Base-by-base conservation (phyloP, 768 basidiomycete genomes). In the Nevesoporus exiguus region DNA sequence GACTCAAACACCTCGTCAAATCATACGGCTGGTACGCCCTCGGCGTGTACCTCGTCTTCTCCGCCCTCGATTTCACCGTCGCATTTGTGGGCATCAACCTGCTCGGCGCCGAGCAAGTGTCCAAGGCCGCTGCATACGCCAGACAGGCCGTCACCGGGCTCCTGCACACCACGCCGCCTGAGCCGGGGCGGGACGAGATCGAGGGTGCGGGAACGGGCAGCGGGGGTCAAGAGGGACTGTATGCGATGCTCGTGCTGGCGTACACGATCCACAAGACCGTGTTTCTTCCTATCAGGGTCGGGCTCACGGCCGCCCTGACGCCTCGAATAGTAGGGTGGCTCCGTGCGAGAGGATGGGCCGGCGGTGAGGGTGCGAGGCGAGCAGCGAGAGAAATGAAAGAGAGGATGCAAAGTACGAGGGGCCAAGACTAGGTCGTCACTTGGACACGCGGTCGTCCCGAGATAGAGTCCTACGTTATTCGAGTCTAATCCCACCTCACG, bases 21-120 rank as follows among this genome's bases (percentile, higher is more conserved):
- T 82, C 88, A 5, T 97, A 98, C 68, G 96, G 96, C 29, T 93
- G 91, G 90, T 96, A 95, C 67, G 93, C 97, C 19, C 79, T 98
- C 27, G 94, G 90, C 30, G 85, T 98, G 24, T 99, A 99, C 76
- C 41, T 86, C 57, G 66, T 86, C 47, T 67, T 98, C 51, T 80
- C 82, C 39, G 74, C 77, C 7, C 65, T 94, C 66, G 97, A 99
- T 70, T 93, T 98, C 67, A 74, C 81, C 33, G 77, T 97, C 63
- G 84, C 90, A 0, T 97, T 97, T 67, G 80, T 84, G 44, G 84
- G 84, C 48, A 84, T 99, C 66, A 88, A 91, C 61, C 75, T 93
- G 40, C 75, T 97, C 31, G 97, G 97, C 42, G 93, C 93, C 2
- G 94, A 98, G 45, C 85, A 91, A 58, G 94, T 98, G 40, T 81